Percentiles rank a stretch among this genome's conserved stretches.
Evolutionary conservation across 805 yeast genomes (phyloP).

Genomic region (Wickerhamomyces mucosus): DNA sequence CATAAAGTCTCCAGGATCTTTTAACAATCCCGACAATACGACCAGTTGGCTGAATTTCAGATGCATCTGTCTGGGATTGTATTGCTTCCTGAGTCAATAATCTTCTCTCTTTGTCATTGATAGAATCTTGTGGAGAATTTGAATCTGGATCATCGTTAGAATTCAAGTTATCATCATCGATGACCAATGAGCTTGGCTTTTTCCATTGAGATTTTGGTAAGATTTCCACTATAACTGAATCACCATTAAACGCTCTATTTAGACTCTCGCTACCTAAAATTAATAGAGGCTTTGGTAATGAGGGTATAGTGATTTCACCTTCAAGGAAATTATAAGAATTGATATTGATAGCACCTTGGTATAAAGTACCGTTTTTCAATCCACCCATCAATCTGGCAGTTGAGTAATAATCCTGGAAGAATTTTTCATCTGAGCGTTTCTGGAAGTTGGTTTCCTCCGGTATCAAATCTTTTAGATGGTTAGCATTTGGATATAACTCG

Average conservation of each 20-base stretch:
- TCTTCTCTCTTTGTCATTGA: slow-evolving; percentile 63
- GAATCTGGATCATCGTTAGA: slow-evolving; percentile 30
- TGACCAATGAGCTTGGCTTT: slow-evolving; percentile 66
- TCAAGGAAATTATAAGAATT: slow-evolving; percentile 84
- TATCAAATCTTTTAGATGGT: slow-evolving; percentile 68
- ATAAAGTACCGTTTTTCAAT: slow-evolving; percentile 72
- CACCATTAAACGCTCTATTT: slow-evolving; percentile 90
- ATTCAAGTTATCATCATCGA: slow-evolving; percentile 38
- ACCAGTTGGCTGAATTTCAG: slow-evolving; percentile 81
- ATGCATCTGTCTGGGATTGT: slow-evolving; percentile 43
- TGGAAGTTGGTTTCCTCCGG: slow-evolving; percentile 38
- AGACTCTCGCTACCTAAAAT: slow-evolving; percentile 75
- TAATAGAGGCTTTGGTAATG: slow-evolving; percentile 73
- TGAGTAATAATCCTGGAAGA: slow-evolving; percentile 71
- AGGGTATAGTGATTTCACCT: slow-evolving; percentile 65
- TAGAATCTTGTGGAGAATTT: slow-evolving; percentile 28
- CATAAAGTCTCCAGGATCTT: slow-evolving; percentile 94
- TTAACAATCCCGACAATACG: slow-evolving; percentile 78
- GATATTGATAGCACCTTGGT: slow-evolving; percentile 75
- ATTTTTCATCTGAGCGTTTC: slow-evolving; percentile 16
- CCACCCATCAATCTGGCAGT: slow-evolving; percentile 87
- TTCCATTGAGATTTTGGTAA: slow-evolving; percentile 85
- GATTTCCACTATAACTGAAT: slow-evolving; percentile 82
- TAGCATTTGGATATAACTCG: slow-evolving; percentile 56
- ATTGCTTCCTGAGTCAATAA: slow-evolving; percentile 71